These are phyloP conservation scores for Trichothecium sympodiale DNA, from an alignment of 2,329 filamentous ascomycete genomes.

Conservation along the genomic window DNA sequence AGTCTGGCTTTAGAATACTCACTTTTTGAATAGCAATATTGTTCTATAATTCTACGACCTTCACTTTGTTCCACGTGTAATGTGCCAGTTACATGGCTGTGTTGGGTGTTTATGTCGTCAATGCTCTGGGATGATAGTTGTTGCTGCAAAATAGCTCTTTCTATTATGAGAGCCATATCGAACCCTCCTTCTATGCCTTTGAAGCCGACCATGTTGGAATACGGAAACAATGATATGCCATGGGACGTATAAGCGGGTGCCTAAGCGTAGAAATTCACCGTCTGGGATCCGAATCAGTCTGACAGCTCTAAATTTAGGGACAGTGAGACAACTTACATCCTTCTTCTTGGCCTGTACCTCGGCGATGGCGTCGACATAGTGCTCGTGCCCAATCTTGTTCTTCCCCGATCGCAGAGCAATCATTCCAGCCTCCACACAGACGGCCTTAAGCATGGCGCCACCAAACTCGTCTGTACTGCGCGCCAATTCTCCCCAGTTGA, in stretches of 20 bases:
- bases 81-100: too few relatives aligned
- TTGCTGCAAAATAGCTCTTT: too few relatives aligned
- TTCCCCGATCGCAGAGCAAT: constrained; percentile 90
- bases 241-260: background rate
- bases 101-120: too few relatives aligned
- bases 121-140: too few relatives aligned
- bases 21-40: too few relatives aligned
- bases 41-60: too few relatives aligned
- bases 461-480: constrained; percentile 98
- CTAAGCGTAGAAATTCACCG: constrained; percentile 46
- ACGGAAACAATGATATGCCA: too few relatives aligned
- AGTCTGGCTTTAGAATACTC: too few relatives aligned
- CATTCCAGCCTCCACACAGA: constrained; percentile 98
- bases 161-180: too few relatives aligned
- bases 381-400: constrained; percentile 94
- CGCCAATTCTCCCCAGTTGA: constrained; percentile 94
- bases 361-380: constrained; percentile 96
- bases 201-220: too few relatives aligned
- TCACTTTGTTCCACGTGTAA: too few relatives aligned
- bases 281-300: constrained; percentile 22
- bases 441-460: constrained; percentile 93
- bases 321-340: constrained; percentile 45
- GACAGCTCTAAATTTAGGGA: background rate
- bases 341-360: constrained; percentile 97
- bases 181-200: too few relatives aligned